Evolutionary conservation across 331 rosid species (phyloP).

Genomic region (Telfairia occidentalis): DNA sequence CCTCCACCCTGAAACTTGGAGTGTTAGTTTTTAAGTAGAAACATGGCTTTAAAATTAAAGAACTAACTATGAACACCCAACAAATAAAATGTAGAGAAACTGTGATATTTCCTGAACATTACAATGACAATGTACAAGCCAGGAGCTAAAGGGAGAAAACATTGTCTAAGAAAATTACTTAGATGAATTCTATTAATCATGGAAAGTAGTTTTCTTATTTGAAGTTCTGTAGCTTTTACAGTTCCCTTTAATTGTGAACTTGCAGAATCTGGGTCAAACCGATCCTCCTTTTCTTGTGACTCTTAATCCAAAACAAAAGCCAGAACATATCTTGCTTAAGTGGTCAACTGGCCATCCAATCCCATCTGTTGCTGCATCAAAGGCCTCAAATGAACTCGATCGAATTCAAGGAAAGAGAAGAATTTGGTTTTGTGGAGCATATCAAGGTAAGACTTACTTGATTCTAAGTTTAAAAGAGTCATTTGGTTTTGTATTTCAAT

Average conservation of each 20-base stretch:
- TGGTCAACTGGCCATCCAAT: constrained; percentile 87
- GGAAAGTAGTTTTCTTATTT: not conserved
- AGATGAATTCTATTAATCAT: not conserved
- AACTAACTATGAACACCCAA: not conserved
- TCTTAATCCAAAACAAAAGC: constrained; percentile 62
- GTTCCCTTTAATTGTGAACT: constrained; percentile 9
- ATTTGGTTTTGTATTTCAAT: not conserved
- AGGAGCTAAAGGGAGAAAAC: too few species aligned
- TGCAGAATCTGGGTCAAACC: constrained; percentile 65
- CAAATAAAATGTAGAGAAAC: not conserved
- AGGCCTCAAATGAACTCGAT: constrained; percentile 55
- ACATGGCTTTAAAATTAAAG: not conserved
- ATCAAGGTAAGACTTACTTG: constrained; percentile 44
- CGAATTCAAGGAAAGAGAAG: constrained; percentile 80
- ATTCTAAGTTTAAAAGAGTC: not conserved
- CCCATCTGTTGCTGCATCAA: constrained; percentile 77
- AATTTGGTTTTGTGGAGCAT: constrained; percentile 91
- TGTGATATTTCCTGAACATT: not conserved
- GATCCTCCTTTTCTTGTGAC: constrained; percentile 62
- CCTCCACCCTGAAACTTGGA: not conserved
- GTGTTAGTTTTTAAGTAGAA: not conserved
- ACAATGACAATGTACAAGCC: too few species aligned
- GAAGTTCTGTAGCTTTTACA: not conserved
- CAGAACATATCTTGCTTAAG: constrained; percentile 52
- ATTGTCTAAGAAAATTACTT: not conserved